phyloP scores from a whole-genome alignment of 257 asterid genomes.

The Ilex aquifolium region DNA sequence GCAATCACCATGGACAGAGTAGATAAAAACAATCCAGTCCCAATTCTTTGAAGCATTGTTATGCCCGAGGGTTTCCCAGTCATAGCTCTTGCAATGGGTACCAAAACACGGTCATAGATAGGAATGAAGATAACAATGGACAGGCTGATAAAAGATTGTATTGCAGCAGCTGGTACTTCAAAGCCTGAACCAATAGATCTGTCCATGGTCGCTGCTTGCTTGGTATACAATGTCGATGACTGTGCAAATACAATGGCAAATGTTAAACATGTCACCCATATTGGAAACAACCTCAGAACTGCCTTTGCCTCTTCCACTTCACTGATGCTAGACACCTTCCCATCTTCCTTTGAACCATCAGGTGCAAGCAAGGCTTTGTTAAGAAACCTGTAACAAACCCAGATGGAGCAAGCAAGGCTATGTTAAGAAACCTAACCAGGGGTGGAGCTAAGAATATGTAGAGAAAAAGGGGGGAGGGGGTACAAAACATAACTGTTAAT shows the following conservation, averaged over 20 bases:
- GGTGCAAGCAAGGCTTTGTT: slow-evolving; percentile 43
- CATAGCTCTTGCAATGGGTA: slow-evolving; percentile 36
- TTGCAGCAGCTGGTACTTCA: slow-evolving; percentile 57
- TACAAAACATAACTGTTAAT: too few relatives aligned
- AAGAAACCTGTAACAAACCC: slow-evolving; percentile 39
- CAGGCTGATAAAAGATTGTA: slow-evolving; percentile 39
- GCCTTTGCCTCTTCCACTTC: slow-evolving; percentile 54
- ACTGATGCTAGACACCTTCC: slow-evolving; percentile 15
- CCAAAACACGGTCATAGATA: slow-evolving; percentile 44
- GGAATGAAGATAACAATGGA: slow-evolving; percentile 50
- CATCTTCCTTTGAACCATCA: slow-evolving; percentile 26
- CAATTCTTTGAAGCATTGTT: slow-evolving; percentile 57
- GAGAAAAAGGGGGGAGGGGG: too few relatives aligned
- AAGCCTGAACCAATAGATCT: slow-evolving; percentile 40
- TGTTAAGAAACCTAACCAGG: too few relatives aligned
- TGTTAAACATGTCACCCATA: slow-evolving; percentile 52
- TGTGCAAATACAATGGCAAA: slow-evolving; percentile 58
- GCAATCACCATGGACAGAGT: slow-evolving; percentile 42
- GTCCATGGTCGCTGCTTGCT: slow-evolving; percentile 71
- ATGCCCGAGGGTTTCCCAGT: slow-evolving; percentile 49
- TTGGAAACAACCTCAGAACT: slow-evolving; percentile 38
- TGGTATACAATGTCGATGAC: slow-evolving; percentile 52
- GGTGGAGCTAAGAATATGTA: too few relatives aligned
- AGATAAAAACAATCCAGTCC: slow-evolving; percentile 45
- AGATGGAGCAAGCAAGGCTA: too few relatives aligned